Evolutionary conservation across 2,329 filamentous ascomycete species (phyloP).

Genomic region (Talaromyces amestolkiae): DNA sequence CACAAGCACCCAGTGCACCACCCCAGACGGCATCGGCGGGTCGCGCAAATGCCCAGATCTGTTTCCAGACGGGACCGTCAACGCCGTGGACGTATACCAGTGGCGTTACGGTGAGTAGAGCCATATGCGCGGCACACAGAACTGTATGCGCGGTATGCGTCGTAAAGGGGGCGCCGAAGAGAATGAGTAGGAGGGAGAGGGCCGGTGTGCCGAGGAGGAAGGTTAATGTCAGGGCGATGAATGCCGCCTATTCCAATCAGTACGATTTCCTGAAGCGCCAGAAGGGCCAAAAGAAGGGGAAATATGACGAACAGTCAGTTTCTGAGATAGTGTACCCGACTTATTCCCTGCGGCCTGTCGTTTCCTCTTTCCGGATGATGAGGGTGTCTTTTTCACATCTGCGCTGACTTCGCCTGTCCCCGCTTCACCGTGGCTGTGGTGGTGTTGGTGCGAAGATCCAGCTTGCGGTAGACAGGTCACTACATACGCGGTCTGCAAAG

Average conservation of each 20-base stretch:
- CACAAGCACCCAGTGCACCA: slow-evolving; percentile 69
- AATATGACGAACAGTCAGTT: slow-evolving; percentile 13
- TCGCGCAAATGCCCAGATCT: slow-evolving; percentile 64
- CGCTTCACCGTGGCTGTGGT: slow-evolving; percentile 14
- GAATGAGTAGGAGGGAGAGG: slow-evolving; percentile 64
- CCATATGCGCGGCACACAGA: slow-evolving; percentile 76
- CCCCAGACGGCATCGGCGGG: slow-evolving; percentile 85
- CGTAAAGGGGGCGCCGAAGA: slow-evolving; percentile 88
- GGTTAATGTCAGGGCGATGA: slow-evolving; percentile 63
- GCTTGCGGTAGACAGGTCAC: slow-evolving; percentile 59
- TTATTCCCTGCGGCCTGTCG: slow-evolving; percentile 2
- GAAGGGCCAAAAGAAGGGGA: neutral
- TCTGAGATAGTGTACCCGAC: slow-evolving; percentile 7
- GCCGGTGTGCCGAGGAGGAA: slow-evolving; percentile 55
- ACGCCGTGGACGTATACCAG: slow-evolving; percentile 84
- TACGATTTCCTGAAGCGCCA: too few species aligned
- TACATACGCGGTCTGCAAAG: slow-evolving; percentile 61
- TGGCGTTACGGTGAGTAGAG: slow-evolving; percentile 73
- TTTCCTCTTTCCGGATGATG: slow-evolving; percentile 11
- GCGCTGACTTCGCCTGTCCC: neutral
- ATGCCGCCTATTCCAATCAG: slow-evolving; percentile 55
- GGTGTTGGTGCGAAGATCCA: slow-evolving; percentile 33
- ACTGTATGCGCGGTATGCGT: slow-evolving; percentile 76
- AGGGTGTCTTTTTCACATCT: slow-evolving; percentile 1
- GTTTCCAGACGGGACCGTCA: slow-evolving; percentile 66